Evolutionary conservation across 345 rosid genomes (phyloP).

Genomic region (Conringia planisiliqua): DNA sequence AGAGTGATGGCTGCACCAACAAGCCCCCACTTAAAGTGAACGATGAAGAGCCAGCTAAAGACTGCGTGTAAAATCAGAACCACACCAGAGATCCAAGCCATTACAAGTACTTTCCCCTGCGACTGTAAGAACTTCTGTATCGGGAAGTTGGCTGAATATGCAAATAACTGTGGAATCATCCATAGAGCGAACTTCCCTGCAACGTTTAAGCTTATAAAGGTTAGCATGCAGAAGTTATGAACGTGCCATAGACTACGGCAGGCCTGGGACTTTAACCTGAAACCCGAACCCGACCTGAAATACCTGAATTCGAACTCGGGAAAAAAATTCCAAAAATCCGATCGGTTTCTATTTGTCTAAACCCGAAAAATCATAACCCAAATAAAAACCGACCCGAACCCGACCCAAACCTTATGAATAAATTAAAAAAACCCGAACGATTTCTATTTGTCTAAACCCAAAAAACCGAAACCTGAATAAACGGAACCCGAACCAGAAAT

Average conservation of each 20-base stretch:
- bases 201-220: background rate
- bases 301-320: too few species aligned
- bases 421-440: too few species aligned
- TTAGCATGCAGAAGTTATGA: background rate
- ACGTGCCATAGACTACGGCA: background rate
- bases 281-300: too few species aligned
- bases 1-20: conserved; percentile 81
- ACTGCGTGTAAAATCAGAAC: conserved; percentile 59
- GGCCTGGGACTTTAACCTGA: too few species aligned
- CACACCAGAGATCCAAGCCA: conserved; percentile 67
- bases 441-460: too few species aligned
- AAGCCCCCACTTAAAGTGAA: conserved; percentile 76
- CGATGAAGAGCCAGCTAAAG: conserved; percentile 75
- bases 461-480: too few species aligned
- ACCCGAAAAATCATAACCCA: too few species aligned
- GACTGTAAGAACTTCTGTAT: conserved; percentile 87
- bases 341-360: too few species aligned
- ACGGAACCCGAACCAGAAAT: too few species aligned
- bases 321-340: too few species aligned
- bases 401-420: too few species aligned
- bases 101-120: conserved; percentile 79
- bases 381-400: too few species aligned
- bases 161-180: conserved; percentile 89
- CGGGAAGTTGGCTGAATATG: conserved; percentile 84
- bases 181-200: conserved; percentile 83